These are phyloP conservation scores for Zalaria obscura DNA, from an alignment of 2,329 filamentous ascomycete genomes.

Conservation along the genomic window DNA sequence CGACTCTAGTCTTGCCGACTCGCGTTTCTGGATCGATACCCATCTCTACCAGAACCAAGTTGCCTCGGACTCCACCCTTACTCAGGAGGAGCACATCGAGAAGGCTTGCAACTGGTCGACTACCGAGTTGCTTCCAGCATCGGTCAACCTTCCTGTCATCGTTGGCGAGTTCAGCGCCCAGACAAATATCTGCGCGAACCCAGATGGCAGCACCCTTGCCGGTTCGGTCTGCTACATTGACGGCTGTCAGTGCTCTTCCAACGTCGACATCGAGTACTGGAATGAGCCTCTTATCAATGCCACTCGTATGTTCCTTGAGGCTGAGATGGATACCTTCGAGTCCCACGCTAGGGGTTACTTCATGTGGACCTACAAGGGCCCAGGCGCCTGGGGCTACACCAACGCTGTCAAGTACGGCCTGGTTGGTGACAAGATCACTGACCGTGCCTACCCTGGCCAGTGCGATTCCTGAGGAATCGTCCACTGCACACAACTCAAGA, in stretches of 20 bases:
- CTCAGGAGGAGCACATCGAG: conserved; percentile 24
- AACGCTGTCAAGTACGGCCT: conserved; percentile 24
- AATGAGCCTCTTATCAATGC: conserved; percentile 22
- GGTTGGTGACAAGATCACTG: conserved; percentile 23
- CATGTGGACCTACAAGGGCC: conserved; percentile 28
- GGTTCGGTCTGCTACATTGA: conserved; percentile 17
- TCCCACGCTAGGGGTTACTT: conserved; percentile 25
- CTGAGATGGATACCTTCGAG: conserved; percentile 30
- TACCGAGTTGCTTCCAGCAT: conserved; percentile 17
- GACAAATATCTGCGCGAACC: conserved; percentile 29
- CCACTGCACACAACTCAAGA: not conserved
- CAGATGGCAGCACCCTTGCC: conserved; percentile 22
- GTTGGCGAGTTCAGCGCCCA: conserved; percentile 31
- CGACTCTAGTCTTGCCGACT: conserved; percentile 13
- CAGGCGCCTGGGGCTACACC: conserved; percentile 27
- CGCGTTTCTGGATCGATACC: conserved; percentile 26
- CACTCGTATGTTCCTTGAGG: conserved; percentile 26
- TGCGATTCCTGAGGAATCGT: conserved; percentile 7
- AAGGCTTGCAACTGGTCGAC: conserved; percentile 23
- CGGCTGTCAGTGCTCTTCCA: conserved; percentile 24
- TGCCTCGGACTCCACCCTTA: conserved; percentile 19
- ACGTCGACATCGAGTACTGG: conserved; percentile 20
- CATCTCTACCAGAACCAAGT: conserved; percentile 32
- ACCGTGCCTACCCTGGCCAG: conserved; percentile 13
- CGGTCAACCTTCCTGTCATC: conserved; percentile 21